A percentile compares a stretch with the other conserved stretches of the same genome.
phyloP scores from a whole-genome alignment of 306 rosid genomes.

The Corylus avellana region DNA sequence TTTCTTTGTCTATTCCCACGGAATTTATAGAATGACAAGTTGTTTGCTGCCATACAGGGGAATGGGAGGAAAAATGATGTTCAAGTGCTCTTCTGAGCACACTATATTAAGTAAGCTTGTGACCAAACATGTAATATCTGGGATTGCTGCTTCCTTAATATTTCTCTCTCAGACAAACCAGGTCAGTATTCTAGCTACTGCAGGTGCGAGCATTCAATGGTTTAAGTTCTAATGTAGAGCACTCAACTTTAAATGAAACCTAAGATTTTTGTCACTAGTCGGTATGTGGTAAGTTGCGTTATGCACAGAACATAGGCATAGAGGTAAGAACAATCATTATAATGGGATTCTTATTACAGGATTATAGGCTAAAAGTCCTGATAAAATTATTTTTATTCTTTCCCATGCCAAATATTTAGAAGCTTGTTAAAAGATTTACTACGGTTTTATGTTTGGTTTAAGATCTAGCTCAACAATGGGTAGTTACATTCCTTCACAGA shows the following conservation, averaged over 20 bases:
- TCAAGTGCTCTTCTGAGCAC: conserved; percentile 53
- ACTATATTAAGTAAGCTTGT: conserved; percentile 43
- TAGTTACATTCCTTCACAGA: background rate
- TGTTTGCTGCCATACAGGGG: conserved; percentile 47
- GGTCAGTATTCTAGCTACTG: conserved; percentile 44
- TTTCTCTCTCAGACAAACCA: conserved; percentile 62
- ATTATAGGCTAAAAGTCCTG: conserved; percentile 8
- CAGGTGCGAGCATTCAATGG: conserved; percentile 2
- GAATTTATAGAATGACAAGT: conserved; percentile 20
- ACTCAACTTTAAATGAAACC: conserved; percentile 1
- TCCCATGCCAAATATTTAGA: background rate
- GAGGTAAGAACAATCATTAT: background rate
- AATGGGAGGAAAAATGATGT: conserved; percentile 45
- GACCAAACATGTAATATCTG: conserved; percentile 62
- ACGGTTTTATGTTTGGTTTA: background rate
- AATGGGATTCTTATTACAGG: background rate
- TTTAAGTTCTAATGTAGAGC: conserved; percentile 16
- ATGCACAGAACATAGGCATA: conserved; percentile 1
- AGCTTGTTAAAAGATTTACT: background rate
- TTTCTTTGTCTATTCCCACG: background rate
- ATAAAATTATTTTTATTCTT: conserved; percentile 1
- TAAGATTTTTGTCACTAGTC: conserved; percentile 14
- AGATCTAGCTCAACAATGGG: background rate
- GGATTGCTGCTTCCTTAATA: conserved; percentile 73
- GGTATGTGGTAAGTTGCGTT: background rate